Conservation (phyloP, 768 basidiomycete genomes). For the Termitomyces sp. region DNA sequence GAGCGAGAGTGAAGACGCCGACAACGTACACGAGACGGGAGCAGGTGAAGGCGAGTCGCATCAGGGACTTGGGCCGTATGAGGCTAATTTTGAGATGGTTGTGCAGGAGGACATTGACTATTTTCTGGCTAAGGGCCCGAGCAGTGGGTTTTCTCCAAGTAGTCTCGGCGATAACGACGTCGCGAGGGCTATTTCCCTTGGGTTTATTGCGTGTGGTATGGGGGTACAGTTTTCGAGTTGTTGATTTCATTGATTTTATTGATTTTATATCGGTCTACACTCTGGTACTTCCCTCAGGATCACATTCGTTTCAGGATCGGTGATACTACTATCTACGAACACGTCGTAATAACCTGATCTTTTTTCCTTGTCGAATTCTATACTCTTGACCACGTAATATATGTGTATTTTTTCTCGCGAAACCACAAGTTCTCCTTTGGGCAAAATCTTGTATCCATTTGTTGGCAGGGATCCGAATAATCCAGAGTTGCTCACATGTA, state of each 20-base stretch:
- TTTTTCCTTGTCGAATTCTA: too few relatives aligned
- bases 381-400: neutral
- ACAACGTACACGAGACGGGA: neutral
- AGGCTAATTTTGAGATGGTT: slow-evolving; percentile 18
- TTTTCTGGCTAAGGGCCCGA: slow-evolving; percentile 13
- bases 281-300: neutral
- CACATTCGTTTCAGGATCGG: neutral
- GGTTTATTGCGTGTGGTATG: slow-evolving; percentile 20
- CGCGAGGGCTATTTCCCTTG: slow-evolving; percentile 20
- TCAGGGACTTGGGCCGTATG: slow-evolving; percentile 5
- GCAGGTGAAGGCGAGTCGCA: slow-evolving; percentile 17
- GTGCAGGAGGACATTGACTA: slow-evolving; percentile 13
- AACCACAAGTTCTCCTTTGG: too few relatives aligned
- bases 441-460: too few relatives aligned
- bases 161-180: slow-evolving; percentile 21
- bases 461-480: neutral
- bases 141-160: slow-evolving; percentile 14
- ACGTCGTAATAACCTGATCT: neutral
- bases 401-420: neutral
- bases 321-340: neutral
- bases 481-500: too few relatives aligned
- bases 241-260: neutral
- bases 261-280: neutral
- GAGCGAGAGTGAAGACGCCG: neutral
- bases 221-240: slow-evolving; percentile 10